These are phyloP conservation scores for Nakazawaea sp. DNA, from an alignment of 805 yeast species.

Conservation along the genomic window DNA sequence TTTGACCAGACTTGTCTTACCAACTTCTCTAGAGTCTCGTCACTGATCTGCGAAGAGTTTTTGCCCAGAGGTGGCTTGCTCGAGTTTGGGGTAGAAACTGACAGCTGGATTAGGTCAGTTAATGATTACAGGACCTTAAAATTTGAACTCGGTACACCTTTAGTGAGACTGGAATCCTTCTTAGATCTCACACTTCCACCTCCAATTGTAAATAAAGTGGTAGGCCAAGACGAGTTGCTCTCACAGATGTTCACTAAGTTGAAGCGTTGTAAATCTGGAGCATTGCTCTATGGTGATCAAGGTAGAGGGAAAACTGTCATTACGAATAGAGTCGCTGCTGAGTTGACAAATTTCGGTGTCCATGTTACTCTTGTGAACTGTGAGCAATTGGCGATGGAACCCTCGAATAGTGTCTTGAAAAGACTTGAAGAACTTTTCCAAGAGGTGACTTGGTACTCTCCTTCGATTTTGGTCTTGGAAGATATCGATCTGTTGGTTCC, in stretches of 20 bases:
- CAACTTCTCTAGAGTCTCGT: slow-evolving; percentile 45
- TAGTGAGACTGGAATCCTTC: slow-evolving; percentile 24
- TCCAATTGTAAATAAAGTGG: slow-evolving; percentile 21
- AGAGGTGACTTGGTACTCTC: slow-evolving; percentile 59
- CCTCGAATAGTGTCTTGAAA: slow-evolving; percentile 35
- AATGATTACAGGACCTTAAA: slow-evolving; percentile 26
- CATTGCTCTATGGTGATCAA: slow-evolving; percentile 61
- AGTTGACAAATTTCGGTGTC: slow-evolving; percentile 35
- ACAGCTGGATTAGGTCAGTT: slow-evolving; percentile 38
- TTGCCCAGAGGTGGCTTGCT: slow-evolving; percentile 54
- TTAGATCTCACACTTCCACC: background rate
- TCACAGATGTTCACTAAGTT: slow-evolving; percentile 32
- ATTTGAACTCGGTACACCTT: slow-evolving; percentile 45
- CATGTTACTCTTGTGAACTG: slow-evolving; percentile 45
- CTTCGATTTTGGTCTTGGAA: slow-evolving; percentile 69
- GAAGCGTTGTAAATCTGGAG: slow-evolving; percentile 42
- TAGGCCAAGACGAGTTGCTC: slow-evolving; percentile 51
- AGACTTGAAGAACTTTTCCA: slow-evolving; percentile 42
- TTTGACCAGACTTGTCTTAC: slow-evolving; percentile 33
- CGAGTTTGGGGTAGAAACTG: slow-evolving; percentile 36
- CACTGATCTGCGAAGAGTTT: slow-evolving; percentile 24
- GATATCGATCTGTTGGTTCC: slow-evolving; percentile 70
- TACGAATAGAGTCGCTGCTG: slow-evolving; percentile 32
- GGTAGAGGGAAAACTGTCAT: slow-evolving; percentile 79
- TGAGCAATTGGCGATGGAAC: slow-evolving; percentile 50